phyloP scores from a whole-genome alignment of 108 stramenopile genomes.

The Parmales sp. region DNA sequence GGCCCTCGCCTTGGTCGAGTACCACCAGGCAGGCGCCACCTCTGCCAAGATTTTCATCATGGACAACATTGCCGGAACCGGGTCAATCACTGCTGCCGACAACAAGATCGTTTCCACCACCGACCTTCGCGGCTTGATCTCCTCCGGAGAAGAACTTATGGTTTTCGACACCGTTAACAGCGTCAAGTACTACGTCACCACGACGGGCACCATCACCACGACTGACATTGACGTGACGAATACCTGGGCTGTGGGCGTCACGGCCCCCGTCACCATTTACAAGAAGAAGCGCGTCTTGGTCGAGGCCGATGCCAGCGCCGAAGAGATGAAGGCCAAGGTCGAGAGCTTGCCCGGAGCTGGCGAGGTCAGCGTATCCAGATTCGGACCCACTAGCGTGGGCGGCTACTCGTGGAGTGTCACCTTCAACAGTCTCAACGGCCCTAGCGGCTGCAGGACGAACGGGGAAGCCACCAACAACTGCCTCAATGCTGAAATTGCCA shows the following conservation, averaged over 20 bases:
- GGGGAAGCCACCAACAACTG: neutral
- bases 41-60: slow-evolving; percentile 23
- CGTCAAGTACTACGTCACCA: neutral
- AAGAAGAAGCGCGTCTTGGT: slow-evolving; percentile 15
- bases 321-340: slow-evolving; percentile 46
- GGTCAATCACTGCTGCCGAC: slow-evolving; percentile 19
- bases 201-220: neutral
- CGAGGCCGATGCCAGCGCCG: slow-evolving; percentile 43
- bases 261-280: neutral
- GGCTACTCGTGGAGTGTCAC: slow-evolving; percentile 65
- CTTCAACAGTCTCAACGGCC: slow-evolving; percentile 25
- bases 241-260: neutral
- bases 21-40: slow-evolving; percentile 27
- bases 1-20: slow-evolving; percentile 27
- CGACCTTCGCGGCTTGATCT: neutral
- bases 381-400: slow-evolving; percentile 32
- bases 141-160: neutral
- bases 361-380: slow-evolving; percentile 46
- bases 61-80: slow-evolving; percentile 35
- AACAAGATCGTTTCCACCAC: neutral
- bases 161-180: neutral
- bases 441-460: neutral
- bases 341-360: slow-evolving; percentile 41
- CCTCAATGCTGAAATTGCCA: neutral
- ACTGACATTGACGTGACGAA: neutral